Percentiles rank a stretch among this genome's conserved stretches.
phyloP scores from a whole-genome alignment of 441 rosid species.

The Bruguiera hainesii region DNA sequence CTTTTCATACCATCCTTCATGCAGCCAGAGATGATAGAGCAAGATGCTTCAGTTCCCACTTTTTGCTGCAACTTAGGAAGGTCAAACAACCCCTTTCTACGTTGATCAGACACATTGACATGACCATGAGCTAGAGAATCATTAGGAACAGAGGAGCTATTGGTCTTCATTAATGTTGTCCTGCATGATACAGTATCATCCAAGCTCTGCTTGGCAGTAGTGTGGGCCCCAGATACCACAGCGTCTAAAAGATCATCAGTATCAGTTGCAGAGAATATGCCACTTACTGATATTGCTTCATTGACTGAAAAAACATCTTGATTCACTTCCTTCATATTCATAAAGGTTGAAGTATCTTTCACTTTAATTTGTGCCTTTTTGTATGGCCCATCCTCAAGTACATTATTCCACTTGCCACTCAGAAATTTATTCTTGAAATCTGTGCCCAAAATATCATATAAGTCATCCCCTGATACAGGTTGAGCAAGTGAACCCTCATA shows the following conservation, averaged over 20 bases:
- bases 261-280: slow-evolving; percentile 30
- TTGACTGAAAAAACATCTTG: slow-evolving; percentile 36
- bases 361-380: slow-evolving; percentile 30
- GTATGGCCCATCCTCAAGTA: slow-evolving; percentile 22
- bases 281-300: slow-evolving; percentile 32
- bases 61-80: slow-evolving; percentile 34
- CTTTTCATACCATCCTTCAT: slow-evolving; percentile 40
- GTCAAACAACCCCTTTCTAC: slow-evolving; percentile 33
- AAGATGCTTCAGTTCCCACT: slow-evolving; percentile 31
- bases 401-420: slow-evolving; percentile 31
- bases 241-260: slow-evolving; percentile 88
- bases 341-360: slow-evolving; percentile 34
- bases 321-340: slow-evolving; percentile 35
- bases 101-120: slow-evolving; percentile 35
- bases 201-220: slow-evolving; percentile 57
- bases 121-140: slow-evolving; percentile 33
- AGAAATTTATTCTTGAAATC: slow-evolving; percentile 62
- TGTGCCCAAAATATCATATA: slow-evolving; percentile 75
- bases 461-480: slow-evolving; percentile 56
- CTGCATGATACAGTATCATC: slow-evolving; percentile 68
- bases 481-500: slow-evolving; percentile 35
- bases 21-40: slow-evolving; percentile 40
- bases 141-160: slow-evolving; percentile 50
- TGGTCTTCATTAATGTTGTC: slow-evolving; percentile 61
- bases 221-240: slow-evolving; percentile 65